Percentiles rank a stretch among this genome's conserved stretches.
phyloP scores from a whole-genome alignment of 495 filamentous ascomycete genomes.

The Geoglossum glabrum region DNA sequence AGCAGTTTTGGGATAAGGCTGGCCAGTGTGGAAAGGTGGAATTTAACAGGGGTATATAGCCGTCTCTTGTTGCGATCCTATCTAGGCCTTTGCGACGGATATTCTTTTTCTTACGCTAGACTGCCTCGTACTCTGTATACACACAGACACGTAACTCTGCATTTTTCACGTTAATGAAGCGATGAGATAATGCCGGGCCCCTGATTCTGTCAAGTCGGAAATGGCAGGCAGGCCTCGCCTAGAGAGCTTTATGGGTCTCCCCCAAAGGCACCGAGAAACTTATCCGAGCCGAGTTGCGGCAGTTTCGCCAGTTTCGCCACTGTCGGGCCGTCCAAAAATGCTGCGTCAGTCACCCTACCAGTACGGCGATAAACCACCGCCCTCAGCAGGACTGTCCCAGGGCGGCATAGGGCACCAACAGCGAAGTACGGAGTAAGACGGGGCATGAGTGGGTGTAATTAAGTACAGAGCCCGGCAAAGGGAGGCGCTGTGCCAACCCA shows the following conservation, averaged over 20 bases:
- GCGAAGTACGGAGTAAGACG: too few species aligned
- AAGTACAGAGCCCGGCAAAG: not conserved
- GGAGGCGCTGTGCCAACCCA: not conserved
- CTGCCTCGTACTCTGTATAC: not conserved
- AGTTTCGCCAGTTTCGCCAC: not conserved
- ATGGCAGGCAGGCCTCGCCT: not conserved
- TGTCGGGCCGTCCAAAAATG: not conserved
- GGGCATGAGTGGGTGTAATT: too few species aligned
- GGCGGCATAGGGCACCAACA: too few species aligned
- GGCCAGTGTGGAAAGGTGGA: conserved; percentile 58
- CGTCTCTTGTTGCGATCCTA: not conserved
- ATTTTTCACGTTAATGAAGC: not conserved
- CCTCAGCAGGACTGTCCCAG: too few species aligned
- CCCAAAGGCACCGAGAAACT: not conserved
- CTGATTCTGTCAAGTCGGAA: not conserved
- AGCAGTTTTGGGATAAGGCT: conserved; percentile 62
- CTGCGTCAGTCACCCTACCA: not conserved
- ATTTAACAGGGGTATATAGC: conserved; percentile 78
- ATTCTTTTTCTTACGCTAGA: not conserved
- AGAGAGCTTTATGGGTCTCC: not conserved
- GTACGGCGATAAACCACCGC: too few species aligned
- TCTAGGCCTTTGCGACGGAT: not conserved
- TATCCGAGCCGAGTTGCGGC: not conserved
- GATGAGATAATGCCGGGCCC: not conserved
- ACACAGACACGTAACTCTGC: not conserved